A percentile compares a stretch with the other conserved stretches of the same genome.
Evolutionary conservation across 495 filamentous ascomycete species (phyloP).

Genomic region (Xylaria acuta): DNA sequence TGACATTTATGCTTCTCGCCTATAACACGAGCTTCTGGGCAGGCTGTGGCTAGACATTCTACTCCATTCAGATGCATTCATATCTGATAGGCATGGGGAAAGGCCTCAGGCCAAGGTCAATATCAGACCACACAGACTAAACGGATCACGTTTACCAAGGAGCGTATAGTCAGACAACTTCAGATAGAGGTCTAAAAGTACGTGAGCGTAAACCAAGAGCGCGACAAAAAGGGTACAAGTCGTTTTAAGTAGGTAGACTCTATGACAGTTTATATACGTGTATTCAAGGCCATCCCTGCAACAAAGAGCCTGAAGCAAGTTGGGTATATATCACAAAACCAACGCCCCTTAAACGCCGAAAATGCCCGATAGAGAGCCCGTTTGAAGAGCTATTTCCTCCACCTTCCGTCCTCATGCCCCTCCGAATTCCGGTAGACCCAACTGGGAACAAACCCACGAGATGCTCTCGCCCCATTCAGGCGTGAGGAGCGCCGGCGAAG

Average conservation of each 20-base stretch:
- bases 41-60: not conserved
- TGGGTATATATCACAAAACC: slow-evolving; percentile 12
- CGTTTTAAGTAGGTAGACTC: not conserved
- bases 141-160: too few relatives aligned
- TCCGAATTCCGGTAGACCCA: slow-evolving; percentile 13
- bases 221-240: not conserved
- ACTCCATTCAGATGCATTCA: not conserved
- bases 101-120: not conserved
- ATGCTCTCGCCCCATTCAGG: slow-evolving; percentile 26
- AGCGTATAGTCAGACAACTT: not conserved
- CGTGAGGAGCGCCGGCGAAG: slow-evolving; percentile 8
- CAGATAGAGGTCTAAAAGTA: not conserved
- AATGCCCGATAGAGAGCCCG: not conserved
- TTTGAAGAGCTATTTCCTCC: not conserved
- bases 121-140: not conserved
- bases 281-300: not conserved
- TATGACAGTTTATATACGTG: slow-evolving; percentile 1
- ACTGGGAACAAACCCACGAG: slow-evolving; percentile 22
- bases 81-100: not conserved
- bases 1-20: not conserved
- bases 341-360: slow-evolving; percentile 14
- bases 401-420: not conserved
- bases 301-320: not conserved
- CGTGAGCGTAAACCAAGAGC: not conserved
- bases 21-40: not conserved